phyloP scores from a whole-genome alignment of 2,329 filamentous ascomycete genomes.

The Diaporthe longicolla region DNA sequence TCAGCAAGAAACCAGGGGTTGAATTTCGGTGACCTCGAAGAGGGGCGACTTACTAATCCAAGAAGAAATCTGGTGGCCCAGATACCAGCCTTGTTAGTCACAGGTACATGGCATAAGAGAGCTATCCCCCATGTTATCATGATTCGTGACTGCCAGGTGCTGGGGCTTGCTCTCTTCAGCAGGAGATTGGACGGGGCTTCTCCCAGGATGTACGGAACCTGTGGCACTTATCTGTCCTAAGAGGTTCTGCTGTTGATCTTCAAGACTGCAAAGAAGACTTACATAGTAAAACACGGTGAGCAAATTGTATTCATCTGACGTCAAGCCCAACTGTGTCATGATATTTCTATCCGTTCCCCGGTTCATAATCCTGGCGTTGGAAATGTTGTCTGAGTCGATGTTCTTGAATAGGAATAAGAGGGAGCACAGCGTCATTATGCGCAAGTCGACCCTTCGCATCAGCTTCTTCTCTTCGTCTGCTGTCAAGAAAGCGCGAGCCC shows the following conservation, averaged over 20 bases:
- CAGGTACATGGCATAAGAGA: constrained; percentile 53
- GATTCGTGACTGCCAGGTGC: constrained; percentile 51
- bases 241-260: too few relatives aligned
- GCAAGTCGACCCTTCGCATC: constrained; percentile 59
- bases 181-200: constrained; percentile 40
- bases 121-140: constrained; percentile 57
- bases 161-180: constrained; percentile 34
- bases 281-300: constrained; percentile 58
- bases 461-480: constrained; percentile 58
- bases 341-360: constrained; percentile 57
- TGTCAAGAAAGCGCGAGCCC: constrained; percentile 1
- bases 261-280: constrained; percentile 13
- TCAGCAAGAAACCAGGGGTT: constrained; percentile 38
- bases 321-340: constrained; percentile 56
- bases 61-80: constrained; percentile 54
- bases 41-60: constrained; percentile 48
- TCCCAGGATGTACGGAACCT: constrained; percentile 38
- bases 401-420: constrained; percentile 59
- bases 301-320: constrained; percentile 57
- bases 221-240: background rate
- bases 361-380: constrained; percentile 61
- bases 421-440: constrained; percentile 58
- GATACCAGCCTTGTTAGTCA: constrained; percentile 55
- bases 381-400: constrained; percentile 56
- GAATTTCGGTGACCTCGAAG: constrained; percentile 46